phyloP scores from a whole-genome alignment of 495 filamentous ascomycete genomes.

The Penicillium pulvis region DNA sequence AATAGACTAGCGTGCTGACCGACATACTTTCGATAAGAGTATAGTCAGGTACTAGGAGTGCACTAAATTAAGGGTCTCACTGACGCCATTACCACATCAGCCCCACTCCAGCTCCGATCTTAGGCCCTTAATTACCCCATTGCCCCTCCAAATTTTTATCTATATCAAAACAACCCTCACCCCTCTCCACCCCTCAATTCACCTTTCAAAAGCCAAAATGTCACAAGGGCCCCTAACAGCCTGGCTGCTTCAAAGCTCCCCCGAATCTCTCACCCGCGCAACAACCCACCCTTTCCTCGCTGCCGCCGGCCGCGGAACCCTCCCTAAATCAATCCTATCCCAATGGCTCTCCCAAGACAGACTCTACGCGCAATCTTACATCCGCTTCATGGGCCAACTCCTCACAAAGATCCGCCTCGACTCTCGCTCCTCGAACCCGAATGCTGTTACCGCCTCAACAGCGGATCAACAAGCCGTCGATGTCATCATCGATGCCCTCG shows the following conservation, averaged over 20 bases:
- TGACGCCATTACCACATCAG: slow-evolving; percentile 11
- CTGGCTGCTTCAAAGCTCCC: slow-evolving; percentile 32
- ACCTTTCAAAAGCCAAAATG: slow-evolving; percentile 17
- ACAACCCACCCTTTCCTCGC: slow-evolving; percentile 71
- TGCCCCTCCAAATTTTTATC: background rate
- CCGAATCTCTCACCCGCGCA: slow-evolving; percentile 49
- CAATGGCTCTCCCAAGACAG: slow-evolving; percentile 77
- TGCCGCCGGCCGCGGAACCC: slow-evolving; percentile 62
- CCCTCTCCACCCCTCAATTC: background rate
- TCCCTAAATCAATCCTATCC: slow-evolving; percentile 56
- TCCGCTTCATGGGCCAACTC: slow-evolving; percentile 67
- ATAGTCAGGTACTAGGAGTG: background rate
- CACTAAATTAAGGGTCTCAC: background rate
- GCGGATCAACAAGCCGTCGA: slow-evolving; percentile 54
- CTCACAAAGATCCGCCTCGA: slow-evolving; percentile 65
- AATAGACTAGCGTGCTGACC: no score
- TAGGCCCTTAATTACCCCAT: background rate
- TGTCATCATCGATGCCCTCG: slow-evolving; percentile 63
- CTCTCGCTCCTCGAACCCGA: slow-evolving; percentile 28
- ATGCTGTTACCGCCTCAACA: slow-evolving; percentile 17
- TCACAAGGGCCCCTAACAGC: slow-evolving; percentile 32
- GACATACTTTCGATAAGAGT: background rate
- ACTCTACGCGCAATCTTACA: slow-evolving; percentile 72
- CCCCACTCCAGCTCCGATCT: slow-evolving; percentile 3
- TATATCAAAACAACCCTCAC: background rate